Conservation (phyloP, 441 rosid genomes). For the Flueggea neowawraea region DNA sequence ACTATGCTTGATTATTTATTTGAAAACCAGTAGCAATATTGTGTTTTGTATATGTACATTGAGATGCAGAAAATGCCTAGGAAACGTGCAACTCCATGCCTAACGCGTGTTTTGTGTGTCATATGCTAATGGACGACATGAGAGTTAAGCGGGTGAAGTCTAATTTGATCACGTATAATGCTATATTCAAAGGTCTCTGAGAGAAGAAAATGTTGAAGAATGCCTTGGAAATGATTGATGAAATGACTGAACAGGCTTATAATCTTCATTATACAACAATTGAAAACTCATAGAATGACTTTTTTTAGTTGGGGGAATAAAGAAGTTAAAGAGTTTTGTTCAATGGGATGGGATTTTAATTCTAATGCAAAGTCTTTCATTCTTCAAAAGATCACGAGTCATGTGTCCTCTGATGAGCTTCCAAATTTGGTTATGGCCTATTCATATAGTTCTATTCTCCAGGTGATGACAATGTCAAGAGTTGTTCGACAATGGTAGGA, state of each 20-base stretch:
- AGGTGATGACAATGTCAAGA: no score
- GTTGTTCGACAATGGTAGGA: no score
- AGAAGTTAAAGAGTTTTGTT: conserved; percentile 46
- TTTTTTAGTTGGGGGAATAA: conserved; percentile 46
- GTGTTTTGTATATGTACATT: no score
- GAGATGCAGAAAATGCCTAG: no score
- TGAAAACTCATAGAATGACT: conserved; percentile 75
- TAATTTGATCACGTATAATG: conserved; percentile 58
- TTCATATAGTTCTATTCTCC: no score
- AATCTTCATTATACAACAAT: conserved; percentile 61
- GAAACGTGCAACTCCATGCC: no score
- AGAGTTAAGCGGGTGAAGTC: conserved; percentile 51
- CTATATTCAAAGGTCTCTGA: conserved; percentile 57
- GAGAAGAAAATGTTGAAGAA: conserved; percentile 39
- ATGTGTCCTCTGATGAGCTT: no score
- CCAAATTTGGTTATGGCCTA: no score
- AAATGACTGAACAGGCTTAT: conserved; percentile 55
- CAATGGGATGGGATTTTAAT: conserved; percentile 35
- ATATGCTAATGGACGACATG: conserved; percentile 71
- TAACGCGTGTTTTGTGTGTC: no score
- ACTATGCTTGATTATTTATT: no score
- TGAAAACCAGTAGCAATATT: no score
- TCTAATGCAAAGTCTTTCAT: not conserved
- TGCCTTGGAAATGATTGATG: conserved; percentile 57
- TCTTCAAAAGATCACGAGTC: no score